A percentile compares a stretch with the other conserved stretches of the same genome.
phyloP scores from a whole-genome alignment of 2,329 filamentous ascomycete genomes.

The Lachnellula suecica region DNA sequence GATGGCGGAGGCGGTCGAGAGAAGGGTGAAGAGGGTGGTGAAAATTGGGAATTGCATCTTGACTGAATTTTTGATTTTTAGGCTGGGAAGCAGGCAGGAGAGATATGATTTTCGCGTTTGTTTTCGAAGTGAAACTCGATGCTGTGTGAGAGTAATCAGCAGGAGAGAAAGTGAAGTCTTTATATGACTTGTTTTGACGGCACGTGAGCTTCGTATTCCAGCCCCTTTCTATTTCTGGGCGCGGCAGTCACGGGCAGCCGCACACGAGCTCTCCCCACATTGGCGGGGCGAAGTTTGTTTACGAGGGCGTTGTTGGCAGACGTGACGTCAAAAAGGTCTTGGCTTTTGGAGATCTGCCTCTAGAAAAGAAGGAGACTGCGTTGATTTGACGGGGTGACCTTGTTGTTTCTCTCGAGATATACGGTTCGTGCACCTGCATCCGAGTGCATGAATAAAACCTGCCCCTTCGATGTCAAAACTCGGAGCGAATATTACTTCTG shows the following conservation, averaged over 20 bases:
- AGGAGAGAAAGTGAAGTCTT: background rate
- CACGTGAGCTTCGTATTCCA: constrained; percentile 3
- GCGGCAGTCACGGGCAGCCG: background rate
- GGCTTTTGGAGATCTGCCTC: too few species aligned
- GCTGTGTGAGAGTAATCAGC: background rate
- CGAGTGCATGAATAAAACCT: too few species aligned
- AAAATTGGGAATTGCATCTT: constrained; percentile 46
- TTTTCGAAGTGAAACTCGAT: background rate
- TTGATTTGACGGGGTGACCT: too few species aligned
- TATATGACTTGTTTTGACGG: background rate
- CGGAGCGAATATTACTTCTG: too few species aligned
- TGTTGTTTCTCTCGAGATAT: too few species aligned
- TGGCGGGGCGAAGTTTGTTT: background rate
- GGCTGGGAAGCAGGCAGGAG: background rate
- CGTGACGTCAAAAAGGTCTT: background rate
- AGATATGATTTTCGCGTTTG: background rate
- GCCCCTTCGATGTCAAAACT: too few species aligned
- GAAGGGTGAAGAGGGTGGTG: constrained; percentile 39
- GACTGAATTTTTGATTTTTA: background rate
- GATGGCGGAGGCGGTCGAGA: constrained; percentile 37
- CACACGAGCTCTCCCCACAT: constrained; percentile 2
- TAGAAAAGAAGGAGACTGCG: too few species aligned
- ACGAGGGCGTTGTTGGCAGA: constrained; percentile 1
- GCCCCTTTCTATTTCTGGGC: background rate
- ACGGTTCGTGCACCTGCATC: too few species aligned